A percentile compares a stretch with the other conserved stretches of the same genome.
phyloP scores from a whole-genome alignment of 23 red algal species.

The Gracilaria caudata region DNA sequence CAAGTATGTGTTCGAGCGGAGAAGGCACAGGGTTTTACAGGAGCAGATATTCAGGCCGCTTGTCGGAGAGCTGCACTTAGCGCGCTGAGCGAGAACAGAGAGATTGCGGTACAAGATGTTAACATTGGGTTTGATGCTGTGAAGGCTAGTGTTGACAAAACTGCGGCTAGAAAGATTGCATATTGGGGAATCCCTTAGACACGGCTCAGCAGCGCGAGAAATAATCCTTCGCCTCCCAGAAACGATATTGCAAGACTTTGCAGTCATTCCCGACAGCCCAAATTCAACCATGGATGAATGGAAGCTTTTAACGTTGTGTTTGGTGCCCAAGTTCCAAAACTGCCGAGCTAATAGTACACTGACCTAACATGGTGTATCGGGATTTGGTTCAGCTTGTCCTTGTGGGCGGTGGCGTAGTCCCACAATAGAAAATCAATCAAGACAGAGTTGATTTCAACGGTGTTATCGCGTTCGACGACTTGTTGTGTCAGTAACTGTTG shows the following conservation, averaged over 20 bases:
- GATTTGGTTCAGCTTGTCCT: constrained; percentile 17
- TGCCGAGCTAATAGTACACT: constrained; percentile 21
- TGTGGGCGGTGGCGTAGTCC: constrained; percentile 54
- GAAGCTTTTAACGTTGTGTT: not conserved
- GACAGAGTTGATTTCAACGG: constrained; percentile 39
- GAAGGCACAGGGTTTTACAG: constrained; percentile 9
- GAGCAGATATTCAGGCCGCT: constrained; percentile 55
- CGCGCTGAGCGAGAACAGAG: constrained; percentile 18
- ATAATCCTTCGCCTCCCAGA: not conserved
- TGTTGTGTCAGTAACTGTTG: not conserved
- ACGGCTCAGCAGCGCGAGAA: not conserved
- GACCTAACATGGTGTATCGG: constrained; percentile 47
- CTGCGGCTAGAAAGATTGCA: constrained; percentile 1
- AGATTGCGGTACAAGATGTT: constrained; percentile 10
- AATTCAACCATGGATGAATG: not conserved
- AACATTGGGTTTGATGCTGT: constrained; percentile 14
- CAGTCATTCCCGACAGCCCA: not conserved
- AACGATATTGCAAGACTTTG: not conserved
- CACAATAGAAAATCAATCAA: constrained; percentile 44
- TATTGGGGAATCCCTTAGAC: not conserved
- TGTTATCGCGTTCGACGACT: not conserved
- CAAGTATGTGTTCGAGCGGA: constrained; percentile 1
- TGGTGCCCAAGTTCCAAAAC: not conserved
- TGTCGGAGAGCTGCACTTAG: constrained; percentile 42
- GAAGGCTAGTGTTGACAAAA: constrained; percentile 1